phyloP scores from a whole-genome alignment of 352 stramenopile species.

The Phytophthora pinifolia region DNA sequence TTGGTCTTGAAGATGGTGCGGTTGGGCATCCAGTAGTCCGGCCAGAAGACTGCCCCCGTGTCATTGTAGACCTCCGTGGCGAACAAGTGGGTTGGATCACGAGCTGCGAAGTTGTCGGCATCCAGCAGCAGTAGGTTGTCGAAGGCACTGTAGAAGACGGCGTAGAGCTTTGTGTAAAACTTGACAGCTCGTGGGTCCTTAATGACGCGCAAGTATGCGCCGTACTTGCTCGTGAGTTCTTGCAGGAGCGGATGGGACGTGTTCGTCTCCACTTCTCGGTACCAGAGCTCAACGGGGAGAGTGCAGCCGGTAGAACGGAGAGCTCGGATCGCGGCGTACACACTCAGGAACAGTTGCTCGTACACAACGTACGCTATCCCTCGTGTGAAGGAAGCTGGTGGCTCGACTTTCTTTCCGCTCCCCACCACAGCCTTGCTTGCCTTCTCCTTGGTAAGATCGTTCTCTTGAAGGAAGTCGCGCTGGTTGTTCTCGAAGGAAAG shows the following conservation, averaged over 20 bases:
- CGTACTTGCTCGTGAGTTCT: slow-evolving; percentile 41
- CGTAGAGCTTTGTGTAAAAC: slow-evolving; percentile 79
- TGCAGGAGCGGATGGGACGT: slow-evolving; percentile 48
- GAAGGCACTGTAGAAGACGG: slow-evolving; percentile 74
- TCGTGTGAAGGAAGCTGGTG: slow-evolving; percentile 19
- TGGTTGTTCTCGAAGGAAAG: slow-evolving; percentile 29
- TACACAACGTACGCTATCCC: slow-evolving; percentile 63
- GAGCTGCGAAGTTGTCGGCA: slow-evolving; percentile 69
- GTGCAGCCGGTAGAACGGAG: slow-evolving; percentile 46
- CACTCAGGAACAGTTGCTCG: slow-evolving; percentile 49
- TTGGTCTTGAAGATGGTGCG: slow-evolving; percentile 80
- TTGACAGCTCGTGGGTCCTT: slow-evolving; percentile 41
- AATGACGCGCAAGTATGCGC: slow-evolving; percentile 66
- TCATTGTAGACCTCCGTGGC: slow-evolving; percentile 37
- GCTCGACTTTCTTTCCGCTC: slow-evolving; percentile 15
- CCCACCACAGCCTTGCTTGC: slow-evolving; percentile 55
- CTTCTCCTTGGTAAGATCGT: slow-evolving; percentile 31
- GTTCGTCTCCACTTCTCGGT: slow-evolving; percentile 47
- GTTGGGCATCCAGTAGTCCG: slow-evolving; percentile 70
- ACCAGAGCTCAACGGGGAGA: slow-evolving; percentile 76
- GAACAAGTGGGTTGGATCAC: slow-evolving; percentile 69
- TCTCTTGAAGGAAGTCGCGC: slow-evolving; percentile 28
- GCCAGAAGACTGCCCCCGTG: slow-evolving; percentile 78
- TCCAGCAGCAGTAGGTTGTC: slow-evolving; percentile 72
- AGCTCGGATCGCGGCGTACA: slow-evolving; percentile 49